Evolutionary conservation across 2,329 filamentous ascomycete species (phyloP).

Genomic region (Coniochaeta sp.): DNA sequence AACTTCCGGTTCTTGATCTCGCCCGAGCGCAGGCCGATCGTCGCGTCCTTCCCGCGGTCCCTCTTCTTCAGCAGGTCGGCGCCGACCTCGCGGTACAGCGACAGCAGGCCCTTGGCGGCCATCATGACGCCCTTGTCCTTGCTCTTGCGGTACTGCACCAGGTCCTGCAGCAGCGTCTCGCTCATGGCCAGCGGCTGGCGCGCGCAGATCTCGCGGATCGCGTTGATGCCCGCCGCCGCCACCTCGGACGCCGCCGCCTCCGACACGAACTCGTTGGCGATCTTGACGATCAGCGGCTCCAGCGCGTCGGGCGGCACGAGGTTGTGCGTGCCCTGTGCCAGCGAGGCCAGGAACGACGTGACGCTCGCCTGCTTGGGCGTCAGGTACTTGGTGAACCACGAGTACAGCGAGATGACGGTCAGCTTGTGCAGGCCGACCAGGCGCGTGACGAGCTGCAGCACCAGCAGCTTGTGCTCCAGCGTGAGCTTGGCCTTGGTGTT

Average conservation of each 20-base stretch:
- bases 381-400: slow-evolving; percentile 90
- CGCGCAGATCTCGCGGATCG: slow-evolving; percentile 88
- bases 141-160: slow-evolving; percentile 92
- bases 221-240: slow-evolving; percentile 83
- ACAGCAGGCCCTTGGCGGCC: slow-evolving; percentile 88
- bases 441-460: slow-evolving; percentile 83
- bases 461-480: slow-evolving; percentile 82
- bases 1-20: slow-evolving; percentile 71
- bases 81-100: slow-evolving; percentile 84
- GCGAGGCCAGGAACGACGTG: slow-evolving; percentile 84
- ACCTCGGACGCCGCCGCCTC: slow-evolving; percentile 90
- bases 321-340: slow-evolving; percentile 87
- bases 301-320: slow-evolving; percentile 88
- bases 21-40: slow-evolving; percentile 69
- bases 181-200: slow-evolving; percentile 94
- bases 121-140: slow-evolving; percentile 99
- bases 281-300: slow-evolving; percentile 87
- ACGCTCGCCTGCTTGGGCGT: slow-evolving; percentile 84
- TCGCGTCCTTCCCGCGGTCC: slow-evolving; percentile 85
- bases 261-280: slow-evolving; percentile 96
- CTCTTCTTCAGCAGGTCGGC: slow-evolving; percentile 83
- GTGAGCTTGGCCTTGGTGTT: slow-evolving; percentile 78
- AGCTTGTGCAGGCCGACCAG: slow-evolving; percentile 90
- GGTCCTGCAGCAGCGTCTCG: slow-evolving; percentile 88
- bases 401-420: slow-evolving; percentile 84